phyloP scores from a whole-genome alignment of 108 stramenopile species.

The Schizochytrium sp. region DNA sequence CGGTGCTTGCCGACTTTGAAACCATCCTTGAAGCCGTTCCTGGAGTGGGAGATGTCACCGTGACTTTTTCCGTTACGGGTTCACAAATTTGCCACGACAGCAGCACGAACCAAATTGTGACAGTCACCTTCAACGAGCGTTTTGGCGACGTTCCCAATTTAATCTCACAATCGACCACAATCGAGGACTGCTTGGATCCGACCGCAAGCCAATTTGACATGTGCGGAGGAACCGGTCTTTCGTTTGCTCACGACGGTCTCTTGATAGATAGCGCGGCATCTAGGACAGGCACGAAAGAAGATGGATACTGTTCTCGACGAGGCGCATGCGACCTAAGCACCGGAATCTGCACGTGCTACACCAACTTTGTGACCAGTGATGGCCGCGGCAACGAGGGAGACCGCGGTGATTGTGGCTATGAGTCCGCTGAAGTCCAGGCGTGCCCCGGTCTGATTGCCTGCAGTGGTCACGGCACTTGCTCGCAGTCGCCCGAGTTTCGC shows the following conservation, averaged over 20 bases:
- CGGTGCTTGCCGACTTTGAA: neutral
- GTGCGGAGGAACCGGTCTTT: neutral
- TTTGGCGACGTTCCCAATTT: neutral
- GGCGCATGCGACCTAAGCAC: conserved; percentile 33
- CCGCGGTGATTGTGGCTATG: conserved; percentile 19
- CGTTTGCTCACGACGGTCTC: neutral
- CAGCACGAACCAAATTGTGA: neutral
- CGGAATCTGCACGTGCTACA: conserved; percentile 33
- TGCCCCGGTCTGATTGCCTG: neutral
- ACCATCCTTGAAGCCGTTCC: neutral
- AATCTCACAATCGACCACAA: neutral
- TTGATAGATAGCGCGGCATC: neutral
- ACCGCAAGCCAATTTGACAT: neutral
- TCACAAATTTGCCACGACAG: neutral
- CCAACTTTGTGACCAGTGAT: conserved; percentile 26
- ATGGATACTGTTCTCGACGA: conserved; percentile 37
- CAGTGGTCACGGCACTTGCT: conserved; percentile 46
- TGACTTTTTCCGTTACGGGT: neutral
- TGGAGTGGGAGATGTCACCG: neutral
- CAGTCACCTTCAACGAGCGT: neutral
- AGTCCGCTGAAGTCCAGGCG: neutral
- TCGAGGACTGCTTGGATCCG: neutral
- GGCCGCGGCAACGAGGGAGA: conserved; percentile 39
- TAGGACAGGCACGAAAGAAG: conserved; percentile 33
- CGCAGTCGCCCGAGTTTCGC: conserved; percentile 35